Percentiles rank a stretch among this genome's conserved stretches.
Conservation (phyloP, 1,284 basidiomycete species). For the Phlebopus sp. region DNA sequence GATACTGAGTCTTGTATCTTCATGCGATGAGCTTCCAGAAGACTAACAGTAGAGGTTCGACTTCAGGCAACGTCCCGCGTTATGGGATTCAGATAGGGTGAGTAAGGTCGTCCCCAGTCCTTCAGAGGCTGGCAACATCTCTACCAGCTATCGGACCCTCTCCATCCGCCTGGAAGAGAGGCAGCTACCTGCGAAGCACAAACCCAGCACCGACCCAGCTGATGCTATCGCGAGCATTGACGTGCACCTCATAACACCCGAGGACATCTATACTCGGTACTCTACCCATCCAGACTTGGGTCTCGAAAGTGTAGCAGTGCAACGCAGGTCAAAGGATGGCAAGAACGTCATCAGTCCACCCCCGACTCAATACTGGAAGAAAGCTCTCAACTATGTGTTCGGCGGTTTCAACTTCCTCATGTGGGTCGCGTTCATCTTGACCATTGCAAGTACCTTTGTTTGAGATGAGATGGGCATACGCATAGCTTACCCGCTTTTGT, state of each 20-base stretch:
- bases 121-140: background rate
- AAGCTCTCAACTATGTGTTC: slow-evolving; percentile 44
- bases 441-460: slow-evolving; percentile 26
- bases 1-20: no score
- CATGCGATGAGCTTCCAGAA: slow-evolving; percentile 17
- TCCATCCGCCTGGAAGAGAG: slow-evolving; percentile 38
- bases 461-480: background rate
- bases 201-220: slow-evolving; percentile 30
- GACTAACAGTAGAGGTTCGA: slow-evolving; percentile 18
- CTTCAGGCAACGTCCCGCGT: slow-evolving; percentile 14
- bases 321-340: slow-evolving; percentile 36
- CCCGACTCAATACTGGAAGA: slow-evolving; percentile 41
- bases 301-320: slow-evolving; percentile 39
- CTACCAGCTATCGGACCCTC: slow-evolving; percentile 38
- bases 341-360: slow-evolving; percentile 45
- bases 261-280: slow-evolving; percentile 44
- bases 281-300: slow-evolving; percentile 42
- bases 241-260: slow-evolving; percentile 40
- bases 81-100: slow-evolving; percentile 34
- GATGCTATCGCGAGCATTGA: slow-evolving; percentile 44
- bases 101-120: background rate
- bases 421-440: slow-evolving; percentile 43
- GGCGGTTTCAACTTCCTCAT: slow-evolving; percentile 47
- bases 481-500: slow-evolving; percentile 14
- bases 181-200: slow-evolving; percentile 14